Evolutionary conservation across 345 rosid species (phyloP), one percentile per base, ranked within the genome.

Genomic region (Aquilaria malaccensis): DNA sequence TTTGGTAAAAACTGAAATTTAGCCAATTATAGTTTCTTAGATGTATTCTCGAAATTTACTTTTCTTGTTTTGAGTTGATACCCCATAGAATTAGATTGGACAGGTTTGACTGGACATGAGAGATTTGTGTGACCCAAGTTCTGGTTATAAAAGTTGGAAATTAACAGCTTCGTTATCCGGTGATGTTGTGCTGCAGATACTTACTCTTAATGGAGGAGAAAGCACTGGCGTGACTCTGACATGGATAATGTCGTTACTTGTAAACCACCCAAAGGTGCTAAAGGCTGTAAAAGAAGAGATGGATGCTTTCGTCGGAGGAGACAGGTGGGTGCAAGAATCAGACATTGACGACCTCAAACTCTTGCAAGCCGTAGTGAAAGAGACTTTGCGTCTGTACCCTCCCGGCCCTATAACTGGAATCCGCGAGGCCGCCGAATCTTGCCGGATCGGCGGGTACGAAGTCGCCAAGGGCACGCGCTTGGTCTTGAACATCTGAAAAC

Each of bases 311-410:
- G 83, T 84, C 0, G 96, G 91, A 2, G 71, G 57, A 66, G 62
- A 37, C 0, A 76, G 64, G 41, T 81, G 84, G 83, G 81, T 76
- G 0, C 64, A 84, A 37, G 93, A 89, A 63, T 77, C 86, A 2
- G 88, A 88, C 56, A 64, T 83, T 10, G 45, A 7, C 33, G 77
- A 72, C 13, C 78, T 88, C 5, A 66, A 60, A 9, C 82, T 77
- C 68, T 56, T 85, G 60, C 82, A 73, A 66, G 85, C 89, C 64
- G 69, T 83, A 13, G 65, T 85, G 50, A 88, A 88, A 51, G 96
- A 88, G 71, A 74, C 86, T 33, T 64, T 75, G 1, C 76, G 90
- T 1, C 68, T 84, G 6, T 67, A 81, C 61, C 85, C 83, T 7
- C 79, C 85, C 5, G 82, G 80, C 32, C 85, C 85, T 22, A 54